Evolutionary conservation across 257 asterid genomes (phyloP).

Genomic region (Ehretia macrophylla): DNA sequence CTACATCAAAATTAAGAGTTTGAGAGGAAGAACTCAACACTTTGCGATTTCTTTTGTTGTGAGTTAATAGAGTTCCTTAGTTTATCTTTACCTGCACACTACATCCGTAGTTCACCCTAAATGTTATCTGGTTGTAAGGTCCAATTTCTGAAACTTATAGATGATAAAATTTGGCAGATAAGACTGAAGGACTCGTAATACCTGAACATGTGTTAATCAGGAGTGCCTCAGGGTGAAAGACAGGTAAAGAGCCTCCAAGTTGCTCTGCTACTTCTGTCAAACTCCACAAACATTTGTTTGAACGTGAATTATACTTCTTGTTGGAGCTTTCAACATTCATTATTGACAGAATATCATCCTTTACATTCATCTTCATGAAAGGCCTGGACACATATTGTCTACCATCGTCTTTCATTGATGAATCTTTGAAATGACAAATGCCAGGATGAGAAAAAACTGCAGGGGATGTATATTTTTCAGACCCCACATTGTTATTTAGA

Average conservation of each 20-base stretch:
- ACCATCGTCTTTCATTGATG: slow-evolving; percentile 15
- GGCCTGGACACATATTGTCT: slow-evolving; percentile 25
- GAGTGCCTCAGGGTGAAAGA: slow-evolving; percentile 81
- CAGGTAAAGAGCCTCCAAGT: slow-evolving; percentile 73
- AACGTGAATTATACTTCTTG: slow-evolving; percentile 24
- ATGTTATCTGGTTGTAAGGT: background rate
- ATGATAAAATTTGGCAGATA: background rate
- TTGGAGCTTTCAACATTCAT: slow-evolving; percentile 26
- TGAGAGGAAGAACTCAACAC: too few species aligned
- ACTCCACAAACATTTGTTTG: slow-evolving; percentile 51
- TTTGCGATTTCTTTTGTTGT: too few species aligned
- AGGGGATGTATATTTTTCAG: slow-evolving; percentile 16
- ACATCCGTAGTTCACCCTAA: too few species aligned
- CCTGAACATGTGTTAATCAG: slow-evolving; percentile 73
- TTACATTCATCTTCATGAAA: slow-evolving; percentile 26
- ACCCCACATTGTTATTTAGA: slow-evolving; percentile 21
- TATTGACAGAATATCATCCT: slow-evolving; percentile 25
- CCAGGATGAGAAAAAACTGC: slow-evolving; percentile 28
- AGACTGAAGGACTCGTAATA: slow-evolving; percentile 22
- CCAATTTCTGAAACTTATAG: background rate
- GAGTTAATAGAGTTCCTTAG: too few species aligned
- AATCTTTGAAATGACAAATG: slow-evolving; percentile 14
- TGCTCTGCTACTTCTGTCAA: slow-evolving; percentile 64
- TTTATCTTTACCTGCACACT: too few species aligned
- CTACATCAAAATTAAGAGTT: too few species aligned